These are phyloP conservation scores for Taiwanofungus camphoratus DNA, from an alignment of 1,284 basidiomycete species.

Conservation along the genomic window DNA sequence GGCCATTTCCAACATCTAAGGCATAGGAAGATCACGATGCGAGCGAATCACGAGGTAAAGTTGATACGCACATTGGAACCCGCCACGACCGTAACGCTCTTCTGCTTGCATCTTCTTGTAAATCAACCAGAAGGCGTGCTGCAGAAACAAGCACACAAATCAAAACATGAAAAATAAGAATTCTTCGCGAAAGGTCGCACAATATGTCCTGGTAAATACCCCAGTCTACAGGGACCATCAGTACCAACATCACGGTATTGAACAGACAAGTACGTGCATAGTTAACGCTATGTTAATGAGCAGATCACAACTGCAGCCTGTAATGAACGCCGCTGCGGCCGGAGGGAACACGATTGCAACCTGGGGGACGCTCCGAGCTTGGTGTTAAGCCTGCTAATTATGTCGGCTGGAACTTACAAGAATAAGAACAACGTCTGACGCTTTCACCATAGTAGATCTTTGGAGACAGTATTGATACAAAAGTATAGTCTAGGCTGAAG, in stretches of 20 bases:
- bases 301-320: conserved; percentile 75
- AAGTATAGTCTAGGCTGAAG: no score
- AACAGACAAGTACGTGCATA: conserved; percentile 37
- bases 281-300: conserved; percentile 78
- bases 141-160: conserved; percentile 1
- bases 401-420: conserved; percentile 17
- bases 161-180: background rate
- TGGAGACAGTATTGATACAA: no score
- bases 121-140: conserved; percentile 48
- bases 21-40: conserved; percentile 1
- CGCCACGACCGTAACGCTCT: conserved; percentile 49
- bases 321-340: conserved; percentile 66
- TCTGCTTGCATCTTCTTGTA: conserved; percentile 59
- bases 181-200: conserved; percentile 28
- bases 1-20: conserved; percentile 50
- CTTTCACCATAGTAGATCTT: background rate
- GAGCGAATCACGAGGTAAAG: background rate
- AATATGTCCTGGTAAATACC: conserved; percentile 71
- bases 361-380: conserved; percentile 30
- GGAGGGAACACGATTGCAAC: conserved; percentile 76
- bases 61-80: conserved; percentile 38
- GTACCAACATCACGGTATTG: background rate
- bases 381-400: background rate
- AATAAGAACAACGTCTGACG: conserved; percentile 26
- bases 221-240: conserved; percentile 42